Percentiles rank a stretch among this genome's conserved stretches.
Evolutionary conservation across 2,329 filamentous ascomycete species (phyloP).

Genomic region (Ceratocystis ficicola): DNA sequence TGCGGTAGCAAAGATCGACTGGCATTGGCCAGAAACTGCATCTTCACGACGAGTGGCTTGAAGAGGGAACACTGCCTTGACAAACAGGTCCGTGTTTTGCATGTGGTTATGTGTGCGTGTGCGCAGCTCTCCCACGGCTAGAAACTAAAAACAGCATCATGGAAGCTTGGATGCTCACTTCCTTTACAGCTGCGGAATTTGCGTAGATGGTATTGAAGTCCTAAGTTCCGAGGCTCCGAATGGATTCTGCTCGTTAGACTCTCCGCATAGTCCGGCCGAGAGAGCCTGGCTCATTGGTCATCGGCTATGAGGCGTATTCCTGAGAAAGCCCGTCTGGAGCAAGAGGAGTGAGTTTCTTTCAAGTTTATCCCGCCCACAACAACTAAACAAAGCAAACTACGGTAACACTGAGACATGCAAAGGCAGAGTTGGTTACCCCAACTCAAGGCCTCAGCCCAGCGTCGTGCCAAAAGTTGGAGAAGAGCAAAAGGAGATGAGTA

Average conservation of each 20-base stretch:
- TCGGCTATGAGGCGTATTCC: too few relatives aligned
- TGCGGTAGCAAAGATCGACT: neutral
- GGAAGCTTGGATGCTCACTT: conserved; percentile 6
- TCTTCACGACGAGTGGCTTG: neutral
- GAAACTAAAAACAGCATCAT: conserved; percentile 4
- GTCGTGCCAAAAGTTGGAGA: neutral
- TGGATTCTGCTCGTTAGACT: neutral
- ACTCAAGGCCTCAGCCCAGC: neutral
- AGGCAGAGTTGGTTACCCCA: neutral
- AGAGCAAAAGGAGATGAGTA: neutral
- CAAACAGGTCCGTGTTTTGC: neutral
- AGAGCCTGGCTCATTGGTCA: neutral
- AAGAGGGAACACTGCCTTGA: neutral
- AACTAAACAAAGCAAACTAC: neutral
- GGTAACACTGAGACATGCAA: neutral
- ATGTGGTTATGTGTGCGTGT: too few relatives aligned
- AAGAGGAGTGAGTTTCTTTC: too few relatives aligned
- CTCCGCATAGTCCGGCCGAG: neutral
- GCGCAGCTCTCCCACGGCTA: neutral
- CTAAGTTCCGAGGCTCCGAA: neutral
- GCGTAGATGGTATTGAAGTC: neutral
- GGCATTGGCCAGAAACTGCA: neutral
- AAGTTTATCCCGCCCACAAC: too few relatives aligned
- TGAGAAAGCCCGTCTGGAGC: too few relatives aligned
- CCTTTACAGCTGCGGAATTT: conserved; percentile 1